phyloP scores from a whole-genome alignment of 352 stramenopile species.

The Peronospora tabacina region DNA sequence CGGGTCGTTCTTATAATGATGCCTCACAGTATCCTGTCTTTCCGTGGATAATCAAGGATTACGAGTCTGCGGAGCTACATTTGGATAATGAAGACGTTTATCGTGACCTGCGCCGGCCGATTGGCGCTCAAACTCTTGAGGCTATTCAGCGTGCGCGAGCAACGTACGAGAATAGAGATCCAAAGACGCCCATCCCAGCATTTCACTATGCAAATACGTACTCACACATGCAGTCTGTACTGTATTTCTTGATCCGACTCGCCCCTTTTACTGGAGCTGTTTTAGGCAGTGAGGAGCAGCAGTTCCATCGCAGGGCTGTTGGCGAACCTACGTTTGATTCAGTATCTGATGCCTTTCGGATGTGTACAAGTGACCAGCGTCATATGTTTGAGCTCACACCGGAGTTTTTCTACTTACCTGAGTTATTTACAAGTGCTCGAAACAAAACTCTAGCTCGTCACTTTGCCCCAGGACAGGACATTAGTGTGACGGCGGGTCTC shows the following conservation, averaged over 20 bases:
- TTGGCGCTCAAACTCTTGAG: conserved; percentile 85
- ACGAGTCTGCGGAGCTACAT: conserved; percentile 89
- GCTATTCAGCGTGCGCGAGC: conserved; percentile 36
- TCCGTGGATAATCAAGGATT: conserved; percentile 97
- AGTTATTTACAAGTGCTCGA: conserved; percentile 56
- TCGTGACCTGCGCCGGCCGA: conserved; percentile 94
- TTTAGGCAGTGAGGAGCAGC: conserved; percentile 31
- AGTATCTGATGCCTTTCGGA: conserved; percentile 45
- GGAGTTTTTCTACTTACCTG: conserved; percentile 75
- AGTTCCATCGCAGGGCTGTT: conserved; percentile 27
- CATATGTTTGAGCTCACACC: conserved; percentile 66
- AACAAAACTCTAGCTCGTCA: conserved; percentile 52
- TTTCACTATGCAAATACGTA: conserved; percentile 71
- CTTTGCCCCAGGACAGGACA: conserved; percentile 32
- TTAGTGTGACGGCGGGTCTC: conserved; percentile 39
- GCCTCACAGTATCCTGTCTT: conserved; percentile 98
- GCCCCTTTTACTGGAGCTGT: conserved; percentile 57
- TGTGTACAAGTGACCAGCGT: conserved; percentile 47
- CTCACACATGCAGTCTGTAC: conserved; percentile 60
- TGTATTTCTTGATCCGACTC: conserved; percentile 69
- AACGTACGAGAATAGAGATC: conserved; percentile 39
- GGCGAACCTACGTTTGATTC: conserved; percentile 55
- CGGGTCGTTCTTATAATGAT: conserved; percentile 95
- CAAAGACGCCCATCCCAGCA: conserved; percentile 46
- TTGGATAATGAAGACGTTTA: conserved; percentile 90